Percentiles rank a stretch among this genome's conserved stretches.
Evolutionary conservation across 306 rosid genomes (phyloP).

Genomic region (Datisca glomerata): DNA sequence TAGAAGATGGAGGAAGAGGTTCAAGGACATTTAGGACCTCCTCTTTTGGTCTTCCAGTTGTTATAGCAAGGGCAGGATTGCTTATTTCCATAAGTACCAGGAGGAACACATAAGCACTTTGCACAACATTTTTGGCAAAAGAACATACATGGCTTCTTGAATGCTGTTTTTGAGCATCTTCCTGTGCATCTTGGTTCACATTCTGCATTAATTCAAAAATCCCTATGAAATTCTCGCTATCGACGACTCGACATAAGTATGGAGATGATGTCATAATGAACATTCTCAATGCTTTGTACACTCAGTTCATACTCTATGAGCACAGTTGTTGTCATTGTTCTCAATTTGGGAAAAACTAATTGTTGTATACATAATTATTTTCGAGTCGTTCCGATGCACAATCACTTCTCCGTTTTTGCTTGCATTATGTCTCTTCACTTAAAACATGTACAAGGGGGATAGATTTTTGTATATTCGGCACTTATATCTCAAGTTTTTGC

Average conservation of each 20-base stretch:
- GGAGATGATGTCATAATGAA: too few relatives aligned
- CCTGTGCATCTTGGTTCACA: conserved; percentile 39
- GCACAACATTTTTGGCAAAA: conserved; percentile 68
- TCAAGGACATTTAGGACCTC: conserved; percentile 86
- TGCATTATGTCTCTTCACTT: too few relatives aligned
- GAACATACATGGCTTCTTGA: conserved; percentile 69
- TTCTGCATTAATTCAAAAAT: conserved; percentile 27
- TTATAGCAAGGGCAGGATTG: conserved; percentile 67
- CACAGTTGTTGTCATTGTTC: too few relatives aligned
- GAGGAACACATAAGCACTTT: conserved; percentile 68
- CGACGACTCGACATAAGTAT: too few relatives aligned
- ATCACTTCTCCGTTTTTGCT: too few relatives aligned
- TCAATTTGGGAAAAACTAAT: too few relatives aligned
- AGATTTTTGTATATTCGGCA: neutral
- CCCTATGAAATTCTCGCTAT: too few relatives aligned
- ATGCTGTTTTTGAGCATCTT: conserved; percentile 62
- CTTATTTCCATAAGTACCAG: conserved; percentile 69
- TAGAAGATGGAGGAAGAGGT: neutral
- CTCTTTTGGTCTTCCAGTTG: conserved; percentile 76
- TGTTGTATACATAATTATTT: neutral
- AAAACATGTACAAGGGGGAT: too few relatives aligned
- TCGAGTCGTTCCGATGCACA: too few relatives aligned
- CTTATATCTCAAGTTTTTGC: neutral
- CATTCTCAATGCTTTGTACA: too few relatives aligned
- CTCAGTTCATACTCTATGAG: too few relatives aligned